Evolutionary conservation across 208 protist species (phyloP).

Genomic region (Herpetomonas samuelpessoai): DNA sequence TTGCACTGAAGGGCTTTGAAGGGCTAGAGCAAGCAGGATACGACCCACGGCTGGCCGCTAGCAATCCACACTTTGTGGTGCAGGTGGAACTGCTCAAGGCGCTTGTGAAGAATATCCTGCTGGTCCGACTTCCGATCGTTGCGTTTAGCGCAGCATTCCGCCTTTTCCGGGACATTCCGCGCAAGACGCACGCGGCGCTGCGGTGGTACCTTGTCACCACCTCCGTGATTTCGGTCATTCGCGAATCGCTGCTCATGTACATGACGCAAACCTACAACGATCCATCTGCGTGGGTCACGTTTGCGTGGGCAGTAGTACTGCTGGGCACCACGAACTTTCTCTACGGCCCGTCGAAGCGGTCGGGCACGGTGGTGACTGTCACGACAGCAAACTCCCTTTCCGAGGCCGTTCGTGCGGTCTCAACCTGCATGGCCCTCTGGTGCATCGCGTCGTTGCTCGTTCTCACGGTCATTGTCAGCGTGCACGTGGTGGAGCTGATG

Average conservation of each 20-base stretch:
- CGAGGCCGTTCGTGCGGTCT: conserved; percentile 42
- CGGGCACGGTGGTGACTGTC: conserved; percentile 55
- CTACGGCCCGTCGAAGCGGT: conserved; percentile 77
- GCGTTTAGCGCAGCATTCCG: conserved; percentile 48
- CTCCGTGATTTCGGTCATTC: conserved; percentile 25
- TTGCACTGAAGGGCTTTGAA: conserved; percentile 40
- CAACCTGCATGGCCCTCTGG: conserved; percentile 51
- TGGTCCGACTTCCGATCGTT: conserved; percentile 34
- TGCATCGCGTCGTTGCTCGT: conserved; percentile 51
- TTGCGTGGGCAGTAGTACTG: conserved; percentile 41
- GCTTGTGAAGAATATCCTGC: conserved; percentile 31
- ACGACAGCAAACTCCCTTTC: conserved; percentile 42
- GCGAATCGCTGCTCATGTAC: conserved; percentile 49
- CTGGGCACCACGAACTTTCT: conserved; percentile 76
- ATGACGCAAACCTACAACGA: conserved; percentile 16
- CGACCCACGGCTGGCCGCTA: conserved; percentile 37
- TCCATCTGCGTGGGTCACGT: conserved; percentile 15
- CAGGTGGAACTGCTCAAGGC: conserved; percentile 68
- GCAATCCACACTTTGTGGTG: conserved; percentile 76
- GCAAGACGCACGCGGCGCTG: conserved; percentile 52
- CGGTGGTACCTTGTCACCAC: conserved; percentile 86
- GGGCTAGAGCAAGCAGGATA: conserved; percentile 35
- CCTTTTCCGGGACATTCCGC: conserved; percentile 54
- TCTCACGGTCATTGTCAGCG: conserved; percentile 74
- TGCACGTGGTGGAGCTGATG: conserved; percentile 87